Evolutionary conservation across 2,329 filamentous ascomycete species (phyloP).

Genomic region (Colletotrichum tropicicola): DNA sequence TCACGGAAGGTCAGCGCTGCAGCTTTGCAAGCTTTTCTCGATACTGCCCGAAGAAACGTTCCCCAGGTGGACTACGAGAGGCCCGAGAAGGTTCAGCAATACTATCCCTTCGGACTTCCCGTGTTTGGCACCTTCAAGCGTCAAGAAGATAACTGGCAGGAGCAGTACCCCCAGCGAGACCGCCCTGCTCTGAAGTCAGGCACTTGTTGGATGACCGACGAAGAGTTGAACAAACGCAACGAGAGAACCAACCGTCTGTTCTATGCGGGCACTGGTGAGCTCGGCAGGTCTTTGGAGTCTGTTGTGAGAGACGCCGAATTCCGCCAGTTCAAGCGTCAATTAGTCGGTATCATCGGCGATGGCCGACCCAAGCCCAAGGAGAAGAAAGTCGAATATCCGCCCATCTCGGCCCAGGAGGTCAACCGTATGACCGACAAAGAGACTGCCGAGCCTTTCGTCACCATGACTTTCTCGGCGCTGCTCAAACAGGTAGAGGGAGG

Average conservation of each 20-base stretch:
- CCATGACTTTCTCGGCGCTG: constrained; percentile 48
- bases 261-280: constrained; percentile 47
- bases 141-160: constrained; percentile 34
- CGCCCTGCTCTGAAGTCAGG: constrained; percentile 27
- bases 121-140: background rate
- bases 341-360: constrained; percentile 48
- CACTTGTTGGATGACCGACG: constrained; percentile 34
- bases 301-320: constrained; percentile 41
- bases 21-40: background rate
- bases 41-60: constrained; percentile 13
- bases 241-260: constrained; percentile 44
- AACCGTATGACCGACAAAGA: constrained; percentile 47
- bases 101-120: constrained; percentile 43
- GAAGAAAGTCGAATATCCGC: constrained; percentile 35
- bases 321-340: constrained; percentile 35
- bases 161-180: constrained; percentile 26
- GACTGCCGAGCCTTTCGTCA: constrained; percentile 52
- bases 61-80: constrained; percentile 40
- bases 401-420: constrained; percentile 47
- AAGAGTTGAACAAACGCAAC: constrained; percentile 36
- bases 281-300: constrained; percentile 43
- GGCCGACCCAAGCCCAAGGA: constrained; percentile 40
- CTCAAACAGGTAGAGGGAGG: constrained; percentile 22
- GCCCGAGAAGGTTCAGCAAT: constrained; percentile 36
- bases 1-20: background rate